Evolutionary conservation across 2,329 filamentous ascomycete species (phyloP).

Genomic region (Exophiala viscosa): DNA sequence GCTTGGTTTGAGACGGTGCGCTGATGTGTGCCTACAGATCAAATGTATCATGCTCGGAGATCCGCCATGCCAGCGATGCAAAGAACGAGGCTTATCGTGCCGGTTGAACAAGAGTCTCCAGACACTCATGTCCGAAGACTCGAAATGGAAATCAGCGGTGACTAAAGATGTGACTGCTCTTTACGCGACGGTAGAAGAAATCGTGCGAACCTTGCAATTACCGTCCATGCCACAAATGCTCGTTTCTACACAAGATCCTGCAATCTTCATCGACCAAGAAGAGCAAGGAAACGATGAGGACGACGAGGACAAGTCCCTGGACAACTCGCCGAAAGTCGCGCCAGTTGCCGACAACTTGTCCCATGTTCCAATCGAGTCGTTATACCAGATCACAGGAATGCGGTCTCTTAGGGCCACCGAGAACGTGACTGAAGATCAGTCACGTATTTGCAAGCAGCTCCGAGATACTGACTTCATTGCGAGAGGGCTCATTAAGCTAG

Average conservation of each 20-base stretch:
- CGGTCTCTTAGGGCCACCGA: conserved; percentile 31
- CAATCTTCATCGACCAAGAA: conserved; percentile 34
- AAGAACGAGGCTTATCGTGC: conserved; percentile 49
- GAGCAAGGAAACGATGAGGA: conserved; percentile 44
- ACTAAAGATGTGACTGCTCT: conserved; percentile 33
- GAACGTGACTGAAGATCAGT: conserved; percentile 30
- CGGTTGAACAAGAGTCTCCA: conserved; percentile 52
- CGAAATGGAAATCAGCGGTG: conserved; percentile 40
- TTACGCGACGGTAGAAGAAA: conserved; percentile 32
- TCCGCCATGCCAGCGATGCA: conserved; percentile 48
- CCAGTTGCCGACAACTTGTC: conserved; percentile 30
- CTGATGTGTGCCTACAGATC: conserved; percentile 28
- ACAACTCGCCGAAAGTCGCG: conserved; percentile 35
- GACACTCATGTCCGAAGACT: conserved; percentile 48
- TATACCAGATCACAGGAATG: conserved; percentile 36
- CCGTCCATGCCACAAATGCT: conserved; percentile 37
- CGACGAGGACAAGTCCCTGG: conserved; percentile 41
- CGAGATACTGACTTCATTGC: conserved; percentile 49
- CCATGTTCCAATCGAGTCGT: conserved; percentile 37
- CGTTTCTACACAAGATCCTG: conserved; percentile 30
- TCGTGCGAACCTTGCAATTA: conserved; percentile 38
- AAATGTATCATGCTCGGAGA: conserved; percentile 53
- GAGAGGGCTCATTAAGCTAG: conserved; percentile 43
- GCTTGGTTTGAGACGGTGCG: not conserved
- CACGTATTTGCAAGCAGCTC: conserved; percentile 35